phyloP scores from a whole-genome alignment of 2,329 filamentous ascomycete genomes.

The Sporothrix protearum region DNA sequence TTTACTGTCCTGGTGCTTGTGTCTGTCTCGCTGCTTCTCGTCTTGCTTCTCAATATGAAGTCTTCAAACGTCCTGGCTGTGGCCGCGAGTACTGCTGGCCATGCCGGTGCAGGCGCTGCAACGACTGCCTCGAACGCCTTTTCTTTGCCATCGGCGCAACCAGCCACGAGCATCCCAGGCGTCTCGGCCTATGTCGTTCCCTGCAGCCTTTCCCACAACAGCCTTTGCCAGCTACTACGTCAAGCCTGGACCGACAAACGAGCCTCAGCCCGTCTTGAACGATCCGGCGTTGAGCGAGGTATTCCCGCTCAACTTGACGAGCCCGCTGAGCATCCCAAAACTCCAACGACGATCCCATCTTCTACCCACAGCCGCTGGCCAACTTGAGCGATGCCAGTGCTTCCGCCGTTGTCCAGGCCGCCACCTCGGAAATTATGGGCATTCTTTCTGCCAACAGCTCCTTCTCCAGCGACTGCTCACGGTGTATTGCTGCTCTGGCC shows the following conservation, averaged over 20 bases:
- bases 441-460: conserved; percentile 42
- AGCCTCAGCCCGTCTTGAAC: conserved; percentile 42
- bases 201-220: conserved; percentile 48
- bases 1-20: conserved; percentile 18
- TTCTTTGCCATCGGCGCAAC: neutral
- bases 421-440: conserved; percentile 42
- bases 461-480: conserved; percentile 45
- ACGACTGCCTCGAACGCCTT: conserved; percentile 6
- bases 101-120: neutral
- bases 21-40: conserved; percentile 24
- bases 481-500: conserved; percentile 50
- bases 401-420: conserved; percentile 42
- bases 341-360: conserved; percentile 47
- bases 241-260: conserved; percentile 33
- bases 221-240: conserved; percentile 50
- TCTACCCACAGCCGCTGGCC: conserved; percentile 45
- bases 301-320: conserved; percentile 52
- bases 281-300: conserved; percentile 51
- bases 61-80: neutral
- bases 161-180: conserved; percentile 33
- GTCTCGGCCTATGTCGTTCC: conserved; percentile 41
- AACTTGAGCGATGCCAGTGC: conserved; percentile 42
- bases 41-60: conserved; percentile 18
- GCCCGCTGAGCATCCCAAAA: conserved; percentile 50
- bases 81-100: conserved; percentile 3